Evolutionary conservation across 192 early-diverging fungal species (phyloP).

Genomic region (Coemansia furcata): DNA sequence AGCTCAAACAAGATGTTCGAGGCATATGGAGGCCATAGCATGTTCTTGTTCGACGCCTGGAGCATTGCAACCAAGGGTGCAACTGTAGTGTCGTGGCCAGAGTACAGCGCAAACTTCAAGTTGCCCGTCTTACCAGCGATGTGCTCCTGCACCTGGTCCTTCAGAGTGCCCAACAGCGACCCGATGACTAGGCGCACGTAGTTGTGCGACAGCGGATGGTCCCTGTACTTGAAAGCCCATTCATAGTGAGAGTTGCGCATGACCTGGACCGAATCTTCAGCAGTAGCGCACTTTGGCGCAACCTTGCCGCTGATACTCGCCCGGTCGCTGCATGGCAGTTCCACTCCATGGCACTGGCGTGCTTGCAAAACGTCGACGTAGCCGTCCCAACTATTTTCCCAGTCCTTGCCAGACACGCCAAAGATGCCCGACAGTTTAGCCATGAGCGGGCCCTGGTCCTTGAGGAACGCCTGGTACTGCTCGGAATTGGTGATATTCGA

Average conservation of each 20-base stretch:
- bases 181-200: constrained; percentile 43
- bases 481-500: constrained; percentile 6
- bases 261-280: constrained; percentile 34
- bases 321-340: constrained; percentile 25
- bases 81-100: constrained; percentile 55
- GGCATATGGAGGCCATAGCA: constrained; percentile 58
- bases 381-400: constrained; percentile 29
- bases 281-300: constrained; percentile 31
- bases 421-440: constrained; percentile 31
- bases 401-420: constrained; percentile 21
- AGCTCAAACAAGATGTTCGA: constrained; percentile 55
- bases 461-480: constrained; percentile 34
- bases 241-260: constrained; percentile 39
- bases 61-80: constrained; percentile 46
- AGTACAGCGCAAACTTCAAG: constrained; percentile 53
- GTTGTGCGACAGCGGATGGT: constrained; percentile 24
- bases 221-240: constrained; percentile 31
- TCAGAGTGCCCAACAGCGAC: constrained; percentile 48
- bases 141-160: constrained; percentile 28
- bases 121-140: constrained; percentile 24
- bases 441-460: constrained; percentile 40
- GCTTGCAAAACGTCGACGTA: constrained; percentile 44
- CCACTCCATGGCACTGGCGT: constrained; percentile 34
- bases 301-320: not conserved
- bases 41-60: constrained; percentile 23